Conservation (phyloP, 306 rosid genomes). For the Senna tora region DNA sequence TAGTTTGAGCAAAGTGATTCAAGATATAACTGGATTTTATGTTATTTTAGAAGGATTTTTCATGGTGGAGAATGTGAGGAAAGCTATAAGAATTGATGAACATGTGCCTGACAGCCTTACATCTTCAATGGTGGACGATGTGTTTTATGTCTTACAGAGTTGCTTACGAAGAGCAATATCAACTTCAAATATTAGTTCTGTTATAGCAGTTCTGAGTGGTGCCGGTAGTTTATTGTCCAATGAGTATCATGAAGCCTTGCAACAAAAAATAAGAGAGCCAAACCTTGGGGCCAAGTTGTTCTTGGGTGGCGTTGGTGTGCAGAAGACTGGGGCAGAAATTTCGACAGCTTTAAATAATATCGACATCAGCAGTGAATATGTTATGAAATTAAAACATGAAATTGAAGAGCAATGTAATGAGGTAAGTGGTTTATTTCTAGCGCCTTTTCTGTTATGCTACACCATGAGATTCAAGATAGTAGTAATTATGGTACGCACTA, state of each 20-base stretch:
- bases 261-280: slow-evolving; percentile 82
- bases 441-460: slow-evolving; percentile 20
- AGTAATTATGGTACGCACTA: slow-evolving; percentile 9
- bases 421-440: slow-evolving; percentile 55
- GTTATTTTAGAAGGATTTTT: slow-evolving; percentile 91
- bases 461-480: background rate
- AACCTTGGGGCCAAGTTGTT: slow-evolving; percentile 93
- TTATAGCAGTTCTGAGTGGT: slow-evolving; percentile 85
- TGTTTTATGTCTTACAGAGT: slow-evolving; percentile 91
- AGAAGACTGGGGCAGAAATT: slow-evolving; percentile 85
- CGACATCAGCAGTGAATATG: slow-evolving; percentile 90
- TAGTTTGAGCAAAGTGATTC: slow-evolving; percentile 80
- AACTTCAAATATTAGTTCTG: slow-evolving; percentile 88
- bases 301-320: slow-evolving; percentile 89
- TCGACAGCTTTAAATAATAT: slow-evolving; percentile 88
- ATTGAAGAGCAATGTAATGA: slow-evolving; percentile 93
- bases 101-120: slow-evolving; percentile 87
- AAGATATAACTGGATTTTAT: slow-evolving; percentile 86
- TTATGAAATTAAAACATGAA: slow-evolving; percentile 84
- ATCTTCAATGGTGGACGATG: slow-evolving; percentile 97
- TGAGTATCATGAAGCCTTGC: slow-evolving; percentile 90
- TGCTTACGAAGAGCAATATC: slow-evolving; percentile 84
- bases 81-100: slow-evolving; percentile 87
- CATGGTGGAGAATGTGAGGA: slow-evolving; percentile 97
- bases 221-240: slow-evolving; percentile 82